A percentile compares a stretch with the other conserved stretches of the same genome.
These are phyloP conservation scores for Solanum tarapatanum DNA, from an alignment of 257 asterid species.

Conservation along the genomic window DNA sequence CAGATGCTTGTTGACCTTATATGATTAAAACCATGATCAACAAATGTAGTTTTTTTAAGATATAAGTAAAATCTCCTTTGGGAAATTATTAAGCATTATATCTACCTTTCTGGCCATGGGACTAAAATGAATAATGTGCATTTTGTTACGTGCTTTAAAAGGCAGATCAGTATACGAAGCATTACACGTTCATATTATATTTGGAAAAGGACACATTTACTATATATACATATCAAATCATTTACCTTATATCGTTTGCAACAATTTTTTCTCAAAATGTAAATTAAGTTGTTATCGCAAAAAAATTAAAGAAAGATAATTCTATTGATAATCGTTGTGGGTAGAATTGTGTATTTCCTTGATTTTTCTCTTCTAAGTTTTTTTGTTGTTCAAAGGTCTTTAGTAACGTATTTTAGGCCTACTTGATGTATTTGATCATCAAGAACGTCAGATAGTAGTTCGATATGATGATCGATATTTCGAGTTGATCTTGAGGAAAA, in stretches of 20 bases:
- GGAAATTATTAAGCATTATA: background rate
- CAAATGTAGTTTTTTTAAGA: background rate
- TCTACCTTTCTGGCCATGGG: background rate
- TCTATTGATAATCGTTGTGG: background rate
- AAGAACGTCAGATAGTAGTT: background rate
- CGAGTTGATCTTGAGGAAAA: background rate
- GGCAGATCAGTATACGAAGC: background rate
- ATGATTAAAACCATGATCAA: background rate
- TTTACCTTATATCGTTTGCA: background rate
- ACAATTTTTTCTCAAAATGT: background rate
- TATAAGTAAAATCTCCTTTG: background rate
- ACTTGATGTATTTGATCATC: background rate
- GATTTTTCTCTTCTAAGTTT: background rate
- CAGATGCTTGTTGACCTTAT: background rate
- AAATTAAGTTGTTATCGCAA: background rate
- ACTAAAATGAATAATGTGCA: background rate
- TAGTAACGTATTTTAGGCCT: background rate
- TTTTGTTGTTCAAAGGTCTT: rapidly evolving
- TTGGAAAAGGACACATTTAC: background rate
- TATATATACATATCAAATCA: too few species aligned
- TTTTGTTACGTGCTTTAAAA: background rate
- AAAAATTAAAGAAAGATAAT: background rate
- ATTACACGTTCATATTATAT: background rate
- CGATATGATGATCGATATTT: background rate
- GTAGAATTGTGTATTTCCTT: background rate